Evolutionary conservation across 2,329 filamentous ascomycete species (phyloP), one percentile per base, ranked within the genome.

Genomic region (Trichophyton rubrum): DNA sequence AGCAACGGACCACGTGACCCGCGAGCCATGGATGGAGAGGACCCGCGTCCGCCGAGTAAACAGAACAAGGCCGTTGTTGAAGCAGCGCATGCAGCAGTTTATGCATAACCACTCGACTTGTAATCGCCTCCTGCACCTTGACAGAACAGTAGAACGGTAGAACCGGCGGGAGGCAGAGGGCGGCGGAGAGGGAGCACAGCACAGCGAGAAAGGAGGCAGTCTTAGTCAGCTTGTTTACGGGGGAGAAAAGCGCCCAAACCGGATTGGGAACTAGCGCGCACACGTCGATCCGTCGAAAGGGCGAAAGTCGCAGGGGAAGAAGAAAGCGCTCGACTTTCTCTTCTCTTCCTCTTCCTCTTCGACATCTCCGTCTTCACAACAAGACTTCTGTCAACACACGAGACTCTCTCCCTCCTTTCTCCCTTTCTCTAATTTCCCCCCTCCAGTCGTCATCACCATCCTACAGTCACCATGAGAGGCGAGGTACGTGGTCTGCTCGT

Each of bases 391-490:
- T 43, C 56, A 56, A 17, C 24, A 20, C 58, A 49, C 27, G 41
- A 41, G 43, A 58, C 55, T 17, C 38, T 45, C 51, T 30, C 47
- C 59, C 45, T n/a, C 24, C 22, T 22, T 22, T 43, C 38, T n/a
- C 59, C 60, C 49, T 27, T 22, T 20, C 41, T 24, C 60, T 40
- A 40, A n/a, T n/a, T 35, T 43, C 35, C n/a, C 49, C 40, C 13
- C 24, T 6, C 33, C 33, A 38, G 33, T 38, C 51, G 47, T n/a
- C 17, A 47, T 11, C 43, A 47, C 20, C 20, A 24, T 24, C 22
- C 45, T 24, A 55, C 56, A 27, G 59, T 60, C 67, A 72, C 55
- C 58, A 73, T 73, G 71, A 66, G 71, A 68, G 71, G 72, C 67
- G 71, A 73, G 68, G 71, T 73, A 70, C 35, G 60, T 61, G 7